Percentiles rank a stretch among this genome's conserved stretches.
Evolutionary conservation across 768 basidiomycete species (phyloP).

Genomic region (Kwoniella botswanensis): DNA sequence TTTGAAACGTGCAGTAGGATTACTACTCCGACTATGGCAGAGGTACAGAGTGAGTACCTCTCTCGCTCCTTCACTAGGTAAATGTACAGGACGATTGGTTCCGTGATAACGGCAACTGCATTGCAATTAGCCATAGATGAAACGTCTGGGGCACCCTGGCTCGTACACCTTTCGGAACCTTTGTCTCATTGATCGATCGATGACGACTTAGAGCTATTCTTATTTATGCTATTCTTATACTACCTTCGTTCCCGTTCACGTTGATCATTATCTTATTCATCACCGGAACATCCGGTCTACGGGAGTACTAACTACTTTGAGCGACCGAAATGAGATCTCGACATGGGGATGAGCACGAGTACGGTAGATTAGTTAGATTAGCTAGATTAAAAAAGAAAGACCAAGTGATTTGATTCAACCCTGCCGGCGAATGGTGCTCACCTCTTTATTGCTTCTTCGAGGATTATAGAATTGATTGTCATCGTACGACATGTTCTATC

Average conservation of each 20-base stretch:
- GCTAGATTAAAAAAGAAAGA: neutral
- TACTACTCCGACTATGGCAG: no score
- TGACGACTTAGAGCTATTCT: neutral
- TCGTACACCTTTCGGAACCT: no score
- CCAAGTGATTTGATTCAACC: neutral
- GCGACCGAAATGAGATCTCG: neutral
- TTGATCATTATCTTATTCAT: neutral
- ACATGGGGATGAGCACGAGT: neutral
- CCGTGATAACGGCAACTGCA: no score
- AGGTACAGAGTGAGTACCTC: no score
- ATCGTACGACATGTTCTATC: conserved; percentile 1
- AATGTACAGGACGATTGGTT: no score
- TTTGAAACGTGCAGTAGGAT: neutral
- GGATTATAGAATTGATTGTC: neutral
- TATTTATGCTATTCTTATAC: neutral
- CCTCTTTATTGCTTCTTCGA: neutral
- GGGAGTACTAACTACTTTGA: neutral
- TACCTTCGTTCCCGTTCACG: neutral
- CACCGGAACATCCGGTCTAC: conserved; percentile 1
- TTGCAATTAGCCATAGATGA: no score
- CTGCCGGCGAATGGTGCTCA: neutral
- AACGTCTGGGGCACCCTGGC: no score
- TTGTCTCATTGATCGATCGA: neutral
- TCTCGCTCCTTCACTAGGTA: no score
- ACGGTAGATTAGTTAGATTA: neutral